A percentile compares a stretch with the other conserved stretches of the same genome.
Conservation (phyloP, 306 rosid species). For the Spatholobus suberectus region DNA sequence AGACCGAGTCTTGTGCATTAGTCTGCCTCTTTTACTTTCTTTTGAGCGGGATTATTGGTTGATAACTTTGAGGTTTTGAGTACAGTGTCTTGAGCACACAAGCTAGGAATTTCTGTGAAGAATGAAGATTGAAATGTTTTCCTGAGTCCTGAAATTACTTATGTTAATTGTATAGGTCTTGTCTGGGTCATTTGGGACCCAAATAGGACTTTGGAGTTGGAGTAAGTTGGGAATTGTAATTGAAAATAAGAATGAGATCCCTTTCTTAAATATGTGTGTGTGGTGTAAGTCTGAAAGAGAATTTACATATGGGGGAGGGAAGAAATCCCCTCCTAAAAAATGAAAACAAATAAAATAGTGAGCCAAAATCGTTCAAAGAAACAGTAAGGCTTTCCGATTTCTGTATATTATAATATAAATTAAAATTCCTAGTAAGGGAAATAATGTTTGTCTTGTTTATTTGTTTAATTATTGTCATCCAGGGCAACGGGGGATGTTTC, state of each 20-base stretch:
- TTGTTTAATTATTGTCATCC: constrained; percentile 35
- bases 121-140: constrained; percentile 12
- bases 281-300: neutral
- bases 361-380: neutral
- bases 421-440: neutral
- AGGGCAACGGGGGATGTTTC: constrained; percentile 99
- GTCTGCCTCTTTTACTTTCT: neutral
- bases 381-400: neutral
- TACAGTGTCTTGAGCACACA: neutral
- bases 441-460: neutral
- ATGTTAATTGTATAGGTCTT: neutral
- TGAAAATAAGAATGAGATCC: neutral
- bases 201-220: neutral
- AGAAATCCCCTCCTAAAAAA: neutral
- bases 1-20: neutral
- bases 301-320: neutral
- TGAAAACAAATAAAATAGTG: neutral
- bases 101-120: neutral
- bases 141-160: neutral
- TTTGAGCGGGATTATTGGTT: neutral
- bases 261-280: neutral
- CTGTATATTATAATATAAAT: neutral
- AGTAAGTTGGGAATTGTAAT: neutral
- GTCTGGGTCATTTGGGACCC: constrained; percentile 9
- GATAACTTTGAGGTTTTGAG: too few species aligned